Conservation (phyloP, 2,329 filamentous ascomycete genomes). For the Colletotrichum falcatum region DNA sequence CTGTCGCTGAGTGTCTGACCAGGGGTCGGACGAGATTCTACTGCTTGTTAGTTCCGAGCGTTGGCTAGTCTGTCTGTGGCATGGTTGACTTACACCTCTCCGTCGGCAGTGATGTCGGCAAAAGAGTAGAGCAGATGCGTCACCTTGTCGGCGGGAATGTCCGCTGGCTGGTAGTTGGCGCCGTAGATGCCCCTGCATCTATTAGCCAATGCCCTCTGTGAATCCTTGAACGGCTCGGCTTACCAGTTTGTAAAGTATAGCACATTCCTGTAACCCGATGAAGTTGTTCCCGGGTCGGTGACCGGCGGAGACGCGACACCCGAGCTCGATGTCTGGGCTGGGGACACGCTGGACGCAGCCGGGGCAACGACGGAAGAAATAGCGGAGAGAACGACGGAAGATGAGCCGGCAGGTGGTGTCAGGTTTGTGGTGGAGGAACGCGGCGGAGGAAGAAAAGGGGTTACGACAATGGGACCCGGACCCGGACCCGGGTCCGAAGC, state of each 20-base stretch:
- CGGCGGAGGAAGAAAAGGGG: conserved; percentile 9
- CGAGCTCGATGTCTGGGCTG: background rate
- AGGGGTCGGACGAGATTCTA: conserved; percentile 68
- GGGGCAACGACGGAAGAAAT: background rate
- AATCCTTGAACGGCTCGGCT: conserved; percentile 31
- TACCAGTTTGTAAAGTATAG: conserved; percentile 69
- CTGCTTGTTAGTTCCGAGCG: conserved; percentile 37
- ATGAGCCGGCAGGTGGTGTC: background rate
- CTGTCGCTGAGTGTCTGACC: conserved; percentile 74
- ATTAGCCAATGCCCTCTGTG: conserved; percentile 10
- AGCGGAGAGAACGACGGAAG: background rate
- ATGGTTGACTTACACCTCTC: conserved; percentile 57
- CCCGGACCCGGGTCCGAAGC: background rate
- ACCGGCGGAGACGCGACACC: conserved; percentile 2
- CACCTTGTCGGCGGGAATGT: conserved; percentile 74
- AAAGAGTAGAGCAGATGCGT: conserved; percentile 79
- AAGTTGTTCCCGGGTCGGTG: background rate
- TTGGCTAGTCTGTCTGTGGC: background rate
- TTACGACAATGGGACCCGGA: background rate
- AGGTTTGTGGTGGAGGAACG: background rate
- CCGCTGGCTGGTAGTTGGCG: conserved; percentile 70
- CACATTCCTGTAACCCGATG: conserved; percentile 51
- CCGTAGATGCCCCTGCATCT: conserved; percentile 54
- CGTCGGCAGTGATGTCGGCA: conserved; percentile 58
- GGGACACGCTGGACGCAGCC: background rate